A percentile compares a stretch with the other conserved stretches of the same genome.
Conservation (phyloP, 2,329 filamentous ascomycete genomes). For the Cordyceps farinosa region DNA sequence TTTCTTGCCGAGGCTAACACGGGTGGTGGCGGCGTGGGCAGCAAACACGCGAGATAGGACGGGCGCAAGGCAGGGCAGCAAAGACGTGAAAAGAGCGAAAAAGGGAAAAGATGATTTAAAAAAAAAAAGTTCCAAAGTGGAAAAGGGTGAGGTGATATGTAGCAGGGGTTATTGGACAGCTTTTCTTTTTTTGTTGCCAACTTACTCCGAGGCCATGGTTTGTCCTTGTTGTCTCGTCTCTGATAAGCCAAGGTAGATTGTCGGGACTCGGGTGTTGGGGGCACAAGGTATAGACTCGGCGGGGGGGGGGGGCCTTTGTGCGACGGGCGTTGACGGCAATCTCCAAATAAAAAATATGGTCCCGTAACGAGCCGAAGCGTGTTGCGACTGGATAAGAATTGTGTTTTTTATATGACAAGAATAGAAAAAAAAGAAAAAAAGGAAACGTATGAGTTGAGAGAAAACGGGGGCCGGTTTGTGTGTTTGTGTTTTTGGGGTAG, state of each 20-base stretch:
- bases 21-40: not conserved
- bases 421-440: not conserved
- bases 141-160: not conserved
- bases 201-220: constrained; percentile 15
- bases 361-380: not conserved
- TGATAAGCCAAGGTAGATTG: not conserved
- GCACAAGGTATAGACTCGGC: not conserved
- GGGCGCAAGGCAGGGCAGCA: not conserved
- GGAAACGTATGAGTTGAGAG: not conserved
- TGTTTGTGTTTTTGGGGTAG: constrained; percentile 1
- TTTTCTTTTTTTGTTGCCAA: not conserved
- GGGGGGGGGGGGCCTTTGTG: no score
- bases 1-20: constrained; percentile 16
- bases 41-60: not conserved
- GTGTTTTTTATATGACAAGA: not conserved
- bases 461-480: not conserved
- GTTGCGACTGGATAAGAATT: not conserved
- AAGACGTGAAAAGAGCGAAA: not conserved
- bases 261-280: not conserved
- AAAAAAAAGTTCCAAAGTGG: not conserved
- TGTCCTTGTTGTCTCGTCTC: not conserved
- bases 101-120: not conserved
- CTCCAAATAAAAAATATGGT: no score
- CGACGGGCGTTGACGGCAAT: no score
- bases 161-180: not conserved